Conservation (phyloP, 257 asterid genomes). For the Solanum pinnatisectum region DNA sequence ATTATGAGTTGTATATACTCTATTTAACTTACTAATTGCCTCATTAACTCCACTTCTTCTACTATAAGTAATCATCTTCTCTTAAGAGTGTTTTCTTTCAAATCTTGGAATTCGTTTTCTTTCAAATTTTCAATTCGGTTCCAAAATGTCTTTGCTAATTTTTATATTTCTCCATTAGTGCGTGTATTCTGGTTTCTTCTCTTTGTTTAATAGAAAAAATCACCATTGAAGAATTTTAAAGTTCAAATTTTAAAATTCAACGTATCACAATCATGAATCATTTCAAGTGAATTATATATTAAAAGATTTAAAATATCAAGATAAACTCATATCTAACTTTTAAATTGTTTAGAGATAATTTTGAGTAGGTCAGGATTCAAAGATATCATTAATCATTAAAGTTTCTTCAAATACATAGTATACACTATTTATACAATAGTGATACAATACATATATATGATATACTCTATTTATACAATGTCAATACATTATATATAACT, state of each 20-base stretch:
- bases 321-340: not conserved
- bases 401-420: not conserved
- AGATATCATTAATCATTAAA: not conserved
- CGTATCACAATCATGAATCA: not conserved
- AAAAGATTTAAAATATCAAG: no score
- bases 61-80: not conserved
- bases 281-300: no score
- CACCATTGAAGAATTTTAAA: not conserved
- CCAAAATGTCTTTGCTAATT: not conserved
- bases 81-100: not conserved
- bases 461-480: not conserved
- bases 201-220: not conserved
- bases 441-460: not conserved
- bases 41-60: not conserved
- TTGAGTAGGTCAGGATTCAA: not conserved
- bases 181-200: not conserved
- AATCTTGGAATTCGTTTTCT: no score
- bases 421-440: no score
- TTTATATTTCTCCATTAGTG: not conserved
- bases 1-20: not conserved
- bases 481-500: not conserved
- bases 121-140: not conserved
- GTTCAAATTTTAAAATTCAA: no score
- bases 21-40: not conserved
- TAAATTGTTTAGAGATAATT: not conserved